Evolutionary conservation across 495 filamentous ascomycete species (phyloP).

Genomic region (Poronia punctata): DNA sequence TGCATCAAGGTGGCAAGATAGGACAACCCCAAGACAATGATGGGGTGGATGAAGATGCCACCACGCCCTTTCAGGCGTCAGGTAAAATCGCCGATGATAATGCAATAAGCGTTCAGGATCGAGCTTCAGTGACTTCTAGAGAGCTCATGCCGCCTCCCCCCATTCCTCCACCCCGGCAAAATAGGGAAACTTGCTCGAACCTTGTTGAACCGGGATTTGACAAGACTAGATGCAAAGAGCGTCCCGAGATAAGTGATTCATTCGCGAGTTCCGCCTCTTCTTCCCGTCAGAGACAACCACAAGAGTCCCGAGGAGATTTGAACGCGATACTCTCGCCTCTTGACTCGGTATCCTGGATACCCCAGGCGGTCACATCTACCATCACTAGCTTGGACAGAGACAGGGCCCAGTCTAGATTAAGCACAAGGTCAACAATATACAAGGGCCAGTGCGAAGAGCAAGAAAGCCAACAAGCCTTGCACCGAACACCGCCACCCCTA

Average conservation of each 20-base stretch:
- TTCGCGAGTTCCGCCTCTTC: neutral
- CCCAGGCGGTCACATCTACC: conserved; percentile 9
- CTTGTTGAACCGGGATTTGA: too few relatives aligned
- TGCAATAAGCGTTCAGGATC: neutral
- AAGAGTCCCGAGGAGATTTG: conserved; percentile 2
- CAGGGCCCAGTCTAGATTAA: conserved; percentile 8
- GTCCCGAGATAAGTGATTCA: too few relatives aligned
- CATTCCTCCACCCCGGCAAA: conserved; percentile 10
- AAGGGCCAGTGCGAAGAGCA: conserved; percentile 9
- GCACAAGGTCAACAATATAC: conserved; percentile 14
- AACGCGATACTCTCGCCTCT: conserved; percentile 5
- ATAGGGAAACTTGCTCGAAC: too few relatives aligned
- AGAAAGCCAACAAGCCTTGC: neutral
- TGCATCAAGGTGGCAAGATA: too few relatives aligned
- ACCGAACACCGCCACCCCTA: neutral
- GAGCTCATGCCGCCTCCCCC: conserved; percentile 25
- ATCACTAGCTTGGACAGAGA: conserved; percentile 2
- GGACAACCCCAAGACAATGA: too few relatives aligned
- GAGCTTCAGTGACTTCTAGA: conserved; percentile 12
- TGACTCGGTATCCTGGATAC: conserved; percentile 16
- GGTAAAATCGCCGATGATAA: neutral
- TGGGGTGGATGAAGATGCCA: too few relatives aligned
- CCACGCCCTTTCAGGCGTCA: neutral
- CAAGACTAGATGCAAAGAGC: too few relatives aligned
- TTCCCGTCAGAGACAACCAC: neutral